These are phyloP conservation scores for Starmerella scarabaei DNA, from an alignment of 805 yeast species.

Conservation along the genomic window DNA sequence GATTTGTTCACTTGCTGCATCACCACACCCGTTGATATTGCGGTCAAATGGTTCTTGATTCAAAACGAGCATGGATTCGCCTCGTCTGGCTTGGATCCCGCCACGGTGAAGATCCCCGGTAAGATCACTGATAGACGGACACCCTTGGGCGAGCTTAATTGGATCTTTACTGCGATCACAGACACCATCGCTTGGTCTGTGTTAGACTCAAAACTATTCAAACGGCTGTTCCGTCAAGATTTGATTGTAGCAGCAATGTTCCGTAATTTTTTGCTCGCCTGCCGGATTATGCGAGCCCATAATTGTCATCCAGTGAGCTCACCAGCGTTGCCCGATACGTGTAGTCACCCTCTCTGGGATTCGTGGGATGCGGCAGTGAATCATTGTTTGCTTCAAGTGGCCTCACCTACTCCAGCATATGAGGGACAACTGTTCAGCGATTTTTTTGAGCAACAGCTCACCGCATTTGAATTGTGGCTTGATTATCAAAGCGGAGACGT, in stretches of 20 bases:
- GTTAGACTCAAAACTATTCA: conserved; percentile 74
- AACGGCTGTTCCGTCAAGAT: conserved; percentile 84
- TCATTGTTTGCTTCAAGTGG: conserved; percentile 57
- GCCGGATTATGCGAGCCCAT: conserved; percentile 81
- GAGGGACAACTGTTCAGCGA: conserved; percentile 68
- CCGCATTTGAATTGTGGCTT: conserved; percentile 94
- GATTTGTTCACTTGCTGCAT: conserved; percentile 91
- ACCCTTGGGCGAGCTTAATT: conserved; percentile 87
- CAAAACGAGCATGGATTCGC: conserved; percentile 42
- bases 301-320: conserved; percentile 92
- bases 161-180: conserved; percentile 96
- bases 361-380: conserved; percentile 97
- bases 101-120: conserved; percentile 61
- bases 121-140: conserved; percentile 84
- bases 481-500: conserved; percentile 69
- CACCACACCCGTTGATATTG: conserved; percentile 89
- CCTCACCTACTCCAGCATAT: conserved; percentile 27
- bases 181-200: conserved; percentile 98
- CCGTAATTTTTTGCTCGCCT: conserved; percentile 82
- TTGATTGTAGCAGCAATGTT: conserved; percentile 92
- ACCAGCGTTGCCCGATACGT: conserved; percentile 77
- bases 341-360: conserved; percentile 89
- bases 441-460: conserved; percentile 88
- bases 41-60: conserved; percentile 81
- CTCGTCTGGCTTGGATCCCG: conserved; percentile 28